Percentiles rank a stretch among this genome's conserved stretches.
Conservation (phyloP, 345 rosid genomes). For the Laguncularia racemosa region DNA sequence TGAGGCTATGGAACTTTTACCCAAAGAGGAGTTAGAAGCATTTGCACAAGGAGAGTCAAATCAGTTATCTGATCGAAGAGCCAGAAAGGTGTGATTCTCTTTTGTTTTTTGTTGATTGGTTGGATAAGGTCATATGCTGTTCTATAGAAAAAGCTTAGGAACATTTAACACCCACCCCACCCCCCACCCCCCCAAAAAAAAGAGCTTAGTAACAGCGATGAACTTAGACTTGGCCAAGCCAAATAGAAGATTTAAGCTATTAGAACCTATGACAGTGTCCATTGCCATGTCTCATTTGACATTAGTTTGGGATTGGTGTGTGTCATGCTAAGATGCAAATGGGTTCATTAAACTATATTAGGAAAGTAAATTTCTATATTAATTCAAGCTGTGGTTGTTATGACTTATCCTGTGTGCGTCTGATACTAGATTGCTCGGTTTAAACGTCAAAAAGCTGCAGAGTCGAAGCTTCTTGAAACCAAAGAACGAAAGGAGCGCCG, state of each 20-base stretch:
- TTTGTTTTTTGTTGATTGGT: not conserved
- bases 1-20: slow-evolving; percentile 81
- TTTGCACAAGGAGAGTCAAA: slow-evolving; percentile 39
- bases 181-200: too few species aligned
- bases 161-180: too few species aligned
- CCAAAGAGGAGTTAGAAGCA: slow-evolving; percentile 58
- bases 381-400: not conserved
- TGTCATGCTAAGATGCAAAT: too few species aligned
- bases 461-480: slow-evolving; percentile 75
- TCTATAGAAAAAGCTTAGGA: too few species aligned
- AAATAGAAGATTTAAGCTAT: too few species aligned
- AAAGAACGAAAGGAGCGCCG: slow-evolving; percentile 83
- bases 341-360: not conserved
- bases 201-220: too few species aligned
- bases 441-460: slow-evolving; percentile 75
- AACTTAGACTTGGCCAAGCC: too few species aligned
- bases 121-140: not conserved
- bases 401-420: not conserved
- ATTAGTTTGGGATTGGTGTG: too few species aligned
- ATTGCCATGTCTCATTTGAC: too few species aligned
- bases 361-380: not conserved
- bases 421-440: slow-evolving; percentile 66
- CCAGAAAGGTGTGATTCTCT: slow-evolving; percentile 50
- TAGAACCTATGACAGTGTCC: too few species aligned
- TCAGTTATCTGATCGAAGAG: slow-evolving; percentile 64